Base-by-base conservation (phyloP, 305 asterid genomes). In the Rubia tinctorum region DNA sequence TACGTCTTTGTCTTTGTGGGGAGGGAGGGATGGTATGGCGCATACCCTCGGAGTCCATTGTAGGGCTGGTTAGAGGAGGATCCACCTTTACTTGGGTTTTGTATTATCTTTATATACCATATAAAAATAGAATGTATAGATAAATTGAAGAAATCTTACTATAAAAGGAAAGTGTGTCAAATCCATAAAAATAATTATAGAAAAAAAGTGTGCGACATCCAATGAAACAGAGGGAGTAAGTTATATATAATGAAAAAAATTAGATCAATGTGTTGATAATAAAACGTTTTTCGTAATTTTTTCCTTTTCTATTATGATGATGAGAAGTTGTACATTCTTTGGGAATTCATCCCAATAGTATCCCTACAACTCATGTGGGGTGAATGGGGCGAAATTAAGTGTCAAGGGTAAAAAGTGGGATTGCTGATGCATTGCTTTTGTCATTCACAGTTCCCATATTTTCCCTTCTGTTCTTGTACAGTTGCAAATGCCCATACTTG, bases 1-100 rank as follows among this genome's bases (percentile, higher is more conserved):
- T n/a, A 20, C 20, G 58, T n/a, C 20, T n/a, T n/a, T 27, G 63
- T 58, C 25, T n/a, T 58, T 58, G 63, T 58, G 63, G 63, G 63
- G 56, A 43, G 64, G 69, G 69, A 13, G 23, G 30, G 56, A 53
- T 4, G 22, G 49, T 14, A 69, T 61, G 79, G 79, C 61, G 75
- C 79, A 62, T 69, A 10, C 47, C 71, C 75, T 69, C 49, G 56
- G 71, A 60, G 68, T 70, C 22, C 11, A 18, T 8, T 23, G 71
- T 51, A 51, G 58, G 58, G 58, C 20, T 51, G 22, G 58, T n/a
- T n/a, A n/a, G n/a, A n/a, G n/a, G n/a, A n/a, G n/a, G n/a, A n/a
- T n/a, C n/a, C n/a, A n/a, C n/a, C n/a, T n/a, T n/a, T n/a, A n/a
- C n/a, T n/a, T n/a, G n/a, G n/a, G n/a, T n/a, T n/a, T n/a, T n/a